Evolutionary conservation across 75 land plant genomes (phyloP).

Genomic region (Pseudotsuga menziesii): DNA sequence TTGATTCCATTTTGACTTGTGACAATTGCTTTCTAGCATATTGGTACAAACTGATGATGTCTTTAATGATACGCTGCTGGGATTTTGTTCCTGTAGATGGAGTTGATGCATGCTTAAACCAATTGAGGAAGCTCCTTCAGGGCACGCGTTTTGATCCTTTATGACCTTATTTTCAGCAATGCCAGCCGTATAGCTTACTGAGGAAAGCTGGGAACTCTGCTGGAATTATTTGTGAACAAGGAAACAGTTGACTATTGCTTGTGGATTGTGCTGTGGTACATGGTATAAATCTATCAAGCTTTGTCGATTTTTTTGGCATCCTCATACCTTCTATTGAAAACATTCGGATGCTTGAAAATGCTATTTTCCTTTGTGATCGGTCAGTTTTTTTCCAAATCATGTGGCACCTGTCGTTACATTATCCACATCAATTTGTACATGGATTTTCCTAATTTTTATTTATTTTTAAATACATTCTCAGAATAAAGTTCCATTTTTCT

Average conservation of each 20-base stretch:
- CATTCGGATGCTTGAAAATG: background rate
- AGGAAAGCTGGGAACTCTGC: background rate
- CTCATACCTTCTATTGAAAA: background rate
- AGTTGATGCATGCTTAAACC: background rate
- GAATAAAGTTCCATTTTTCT: background rate
- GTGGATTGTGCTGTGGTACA: background rate
- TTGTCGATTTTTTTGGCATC: background rate
- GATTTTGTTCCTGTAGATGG: background rate
- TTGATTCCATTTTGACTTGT: background rate
- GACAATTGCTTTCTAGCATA: background rate
- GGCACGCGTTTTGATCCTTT: background rate
- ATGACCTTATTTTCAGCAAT: background rate
- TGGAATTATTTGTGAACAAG: background rate
- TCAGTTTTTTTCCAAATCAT: background rate
- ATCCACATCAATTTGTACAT: constrained; percentile 6
- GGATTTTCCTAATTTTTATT: background rate
- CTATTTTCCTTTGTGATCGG: background rate
- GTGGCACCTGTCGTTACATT: background rate
- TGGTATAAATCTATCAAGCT: background rate
- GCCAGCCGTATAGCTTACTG: background rate
- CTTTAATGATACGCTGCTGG: too few species aligned
- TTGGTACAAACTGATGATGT: too few species aligned
- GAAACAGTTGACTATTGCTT: background rate
- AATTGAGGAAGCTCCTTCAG: background rate
- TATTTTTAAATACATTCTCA: background rate